Conservation (phyloP, 306 rosid species). For the Calophaca sinica region DNA sequence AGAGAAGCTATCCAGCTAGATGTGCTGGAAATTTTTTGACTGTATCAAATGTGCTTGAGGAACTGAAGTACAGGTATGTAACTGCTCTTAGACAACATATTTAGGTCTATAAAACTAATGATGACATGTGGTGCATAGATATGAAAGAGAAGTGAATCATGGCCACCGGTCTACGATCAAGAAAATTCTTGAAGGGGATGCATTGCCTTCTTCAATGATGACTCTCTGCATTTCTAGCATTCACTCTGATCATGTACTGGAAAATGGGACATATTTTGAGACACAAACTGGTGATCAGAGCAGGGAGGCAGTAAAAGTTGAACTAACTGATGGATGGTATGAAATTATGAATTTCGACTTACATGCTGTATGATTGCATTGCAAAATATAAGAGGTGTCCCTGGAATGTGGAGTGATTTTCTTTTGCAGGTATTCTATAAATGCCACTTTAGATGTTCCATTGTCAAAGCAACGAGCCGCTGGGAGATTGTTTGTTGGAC, state of each 20-base stretch:
- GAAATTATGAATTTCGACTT: constrained; percentile 42
- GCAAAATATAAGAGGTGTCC: constrained; percentile 39
- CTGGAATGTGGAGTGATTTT: constrained; percentile 44
- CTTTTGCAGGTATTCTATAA: constrained; percentile 75
- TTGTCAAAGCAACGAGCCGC: constrained; percentile 74
- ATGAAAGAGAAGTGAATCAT: constrained; percentile 90
- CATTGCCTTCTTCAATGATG: constrained; percentile 76
- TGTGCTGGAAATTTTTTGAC: constrained; percentile 65
- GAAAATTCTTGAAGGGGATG: constrained; percentile 93
- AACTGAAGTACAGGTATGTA: constrained; percentile 86
- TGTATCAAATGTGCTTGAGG: constrained; percentile 80
- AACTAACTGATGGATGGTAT: constrained; percentile 83
- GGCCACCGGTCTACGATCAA: constrained; percentile 90
- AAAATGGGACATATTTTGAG: constrained; percentile 47
- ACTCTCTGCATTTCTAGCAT: constrained; percentile 82
- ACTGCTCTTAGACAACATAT: constrained; percentile 34
- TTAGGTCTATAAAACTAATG: constrained; percentile 38
- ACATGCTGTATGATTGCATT: constrained; percentile 22
- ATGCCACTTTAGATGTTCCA: constrained; percentile 74
- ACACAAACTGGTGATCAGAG: constrained; percentile 45
- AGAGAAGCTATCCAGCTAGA: constrained; percentile 65
- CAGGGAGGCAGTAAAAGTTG: constrained; percentile 59
- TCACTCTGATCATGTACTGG: constrained; percentile 51
- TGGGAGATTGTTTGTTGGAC: constrained; percentile 88
- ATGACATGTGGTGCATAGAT: constrained; percentile 54